Conservation (phyloP, 495 filamentous ascomycete species). For the Neurospora sp. region DNA sequence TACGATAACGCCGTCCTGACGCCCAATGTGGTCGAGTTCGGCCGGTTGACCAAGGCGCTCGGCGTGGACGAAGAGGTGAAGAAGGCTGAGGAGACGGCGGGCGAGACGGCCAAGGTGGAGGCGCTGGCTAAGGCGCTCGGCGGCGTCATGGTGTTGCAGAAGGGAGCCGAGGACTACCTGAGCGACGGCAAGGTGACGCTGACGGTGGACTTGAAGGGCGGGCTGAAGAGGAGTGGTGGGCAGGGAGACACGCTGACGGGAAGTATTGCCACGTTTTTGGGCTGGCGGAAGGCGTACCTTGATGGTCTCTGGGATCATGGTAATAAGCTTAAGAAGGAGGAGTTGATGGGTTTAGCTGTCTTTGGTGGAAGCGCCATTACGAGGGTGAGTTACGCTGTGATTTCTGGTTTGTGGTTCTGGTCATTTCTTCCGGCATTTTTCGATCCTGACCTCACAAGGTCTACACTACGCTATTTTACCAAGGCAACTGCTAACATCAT, state of each 20-base stretch:
- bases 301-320: slow-evolving; percentile 69
- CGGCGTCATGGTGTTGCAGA: slow-evolving; percentile 85
- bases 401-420: neutral
- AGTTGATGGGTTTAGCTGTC: slow-evolving; percentile 67
- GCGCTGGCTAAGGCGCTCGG: slow-evolving; percentile 67
- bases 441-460: neutral
- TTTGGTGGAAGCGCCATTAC: slow-evolving; percentile 84
- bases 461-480: neutral
- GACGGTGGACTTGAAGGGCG: slow-evolving; percentile 64
- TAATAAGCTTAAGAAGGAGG: slow-evolving; percentile 42
- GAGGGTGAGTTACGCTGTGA: slow-evolving; percentile 36
- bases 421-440: neutral
- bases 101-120: slow-evolving; percentile 51
- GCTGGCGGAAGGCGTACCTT: slow-evolving; percentile 77
- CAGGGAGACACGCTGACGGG: slow-evolving; percentile 96
- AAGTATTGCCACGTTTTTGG: slow-evolving; percentile 75
- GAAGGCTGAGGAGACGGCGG: slow-evolving; percentile 25
- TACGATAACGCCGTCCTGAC: slow-evolving; percentile 83
- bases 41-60: slow-evolving; percentile 57
- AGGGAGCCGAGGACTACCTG: slow-evolving; percentile 77
- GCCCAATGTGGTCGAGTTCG: slow-evolving; percentile 92
- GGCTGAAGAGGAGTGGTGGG: slow-evolving; percentile 81
- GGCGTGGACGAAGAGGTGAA: slow-evolving; percentile 44
- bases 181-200: slow-evolving; percentile 69
- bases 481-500: slow-evolving; percentile 5